Base-by-base conservation (phyloP, 495 filamentous ascomycete genomes). In the Penicillium soppii region DNA sequence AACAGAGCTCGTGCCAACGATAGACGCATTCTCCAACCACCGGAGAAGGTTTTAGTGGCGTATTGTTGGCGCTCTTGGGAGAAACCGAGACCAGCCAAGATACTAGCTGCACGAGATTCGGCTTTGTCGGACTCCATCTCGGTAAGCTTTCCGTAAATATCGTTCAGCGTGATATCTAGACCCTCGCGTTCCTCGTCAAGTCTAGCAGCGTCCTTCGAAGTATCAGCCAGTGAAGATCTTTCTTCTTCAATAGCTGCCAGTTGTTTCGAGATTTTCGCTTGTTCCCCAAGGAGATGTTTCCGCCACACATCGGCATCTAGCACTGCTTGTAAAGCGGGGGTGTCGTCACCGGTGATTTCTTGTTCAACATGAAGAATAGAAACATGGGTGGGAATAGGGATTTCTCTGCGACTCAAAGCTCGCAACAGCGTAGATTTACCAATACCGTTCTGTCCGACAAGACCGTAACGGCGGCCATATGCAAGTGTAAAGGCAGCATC, bases 51-150 rank as follows among this genome's bases (percentile, higher is more conserved):
- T 77, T 89, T 96, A 35, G 94, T 99, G 12, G 94, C 85, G 57
- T 81, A 92, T 53, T 95, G 88, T 61, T 99, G 94, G 21, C 92
- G 80, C 66, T 99, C 95, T 30, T 86, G 70, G 0, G 95, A 97
- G 81, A 99, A 99, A 54, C 94, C 94, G 41, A 99, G 82, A 80
- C 94, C 94, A 25, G 95, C 95, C 47, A 99, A 77, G 59, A 99
- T 99, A 62, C 88, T 95, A 10, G 94, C 94, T 7, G 94, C 94
- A 62, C 95, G 79, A 50, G 95, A 87, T 62, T 97, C 94, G 40
- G 94, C 94, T 73, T 95, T 97, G 70, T 99, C 94, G 2, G 94
- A 96, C 62, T 99, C 95, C 94, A 99, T 99, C 67, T 99, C 94
- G 23, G 94, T 80, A 30, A 99, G 83, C 68, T 99, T 99, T 15